These are phyloP conservation scores for Boletus semigastroideus DNA, from an alignment of 1,284 basidiomycete species.

Conservation along the genomic window DNA sequence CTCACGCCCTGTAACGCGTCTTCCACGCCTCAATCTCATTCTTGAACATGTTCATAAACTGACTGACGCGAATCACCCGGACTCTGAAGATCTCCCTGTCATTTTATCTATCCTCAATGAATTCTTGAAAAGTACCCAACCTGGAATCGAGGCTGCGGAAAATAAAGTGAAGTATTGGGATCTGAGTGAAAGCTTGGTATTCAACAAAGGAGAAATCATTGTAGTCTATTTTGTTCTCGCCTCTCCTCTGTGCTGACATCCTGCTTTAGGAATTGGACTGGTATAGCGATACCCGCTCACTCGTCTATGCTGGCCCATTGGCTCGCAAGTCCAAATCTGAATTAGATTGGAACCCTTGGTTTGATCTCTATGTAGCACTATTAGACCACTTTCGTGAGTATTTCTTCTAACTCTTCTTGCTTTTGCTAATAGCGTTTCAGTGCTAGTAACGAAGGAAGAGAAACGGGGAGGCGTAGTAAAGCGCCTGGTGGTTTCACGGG, in stretches of 20 bases:
- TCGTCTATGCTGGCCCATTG: conserved; percentile 63
- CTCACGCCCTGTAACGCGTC: conserved; percentile 77
- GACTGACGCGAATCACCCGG: conserved; percentile 65
- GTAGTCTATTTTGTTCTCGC: conserved; percentile 40
- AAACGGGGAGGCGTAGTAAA: conserved; percentile 47
- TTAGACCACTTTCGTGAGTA: conserved; percentile 72
- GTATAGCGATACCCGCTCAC: conserved; percentile 67
- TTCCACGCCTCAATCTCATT: conserved; percentile 73
- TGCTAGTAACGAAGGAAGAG: conserved; percentile 64
- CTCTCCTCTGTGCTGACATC: conserved; percentile 4
- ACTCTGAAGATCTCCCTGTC: conserved; percentile 66
- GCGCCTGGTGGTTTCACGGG: conserved; percentile 62
- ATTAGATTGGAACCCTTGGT: conserved; percentile 62
- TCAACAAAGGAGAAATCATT: conserved; percentile 75
- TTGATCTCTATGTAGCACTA: conserved; percentile 64
- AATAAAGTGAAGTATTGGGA: conserved; percentile 82
- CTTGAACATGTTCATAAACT: conserved; percentile 68
- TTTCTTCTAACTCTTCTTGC: not conserved
- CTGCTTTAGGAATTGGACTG: conserved; percentile 70
- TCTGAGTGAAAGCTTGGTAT: conserved; percentile 70
- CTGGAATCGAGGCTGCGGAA: conserved; percentile 82
- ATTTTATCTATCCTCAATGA: conserved; percentile 61
- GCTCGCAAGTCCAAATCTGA: conserved; percentile 56
- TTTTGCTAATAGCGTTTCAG: conserved; percentile 34
- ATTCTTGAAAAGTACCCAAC: conserved; percentile 75